Evolutionary conservation across 2,329 filamentous ascomycete species (phyloP), one percentile per base, ranked within the genome.

Genomic region (Fusarium citri): DNA sequence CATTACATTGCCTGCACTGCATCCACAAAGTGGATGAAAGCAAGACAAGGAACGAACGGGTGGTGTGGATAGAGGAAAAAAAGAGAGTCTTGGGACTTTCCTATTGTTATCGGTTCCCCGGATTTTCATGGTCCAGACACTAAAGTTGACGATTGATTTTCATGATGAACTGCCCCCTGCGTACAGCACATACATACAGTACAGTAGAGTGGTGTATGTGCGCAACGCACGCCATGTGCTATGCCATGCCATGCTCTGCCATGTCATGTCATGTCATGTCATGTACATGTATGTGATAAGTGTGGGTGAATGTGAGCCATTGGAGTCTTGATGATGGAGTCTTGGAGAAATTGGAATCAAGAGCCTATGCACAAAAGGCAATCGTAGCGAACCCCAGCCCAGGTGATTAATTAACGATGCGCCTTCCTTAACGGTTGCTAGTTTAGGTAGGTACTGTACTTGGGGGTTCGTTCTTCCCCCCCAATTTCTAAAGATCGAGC

Each of bases 41-140:
- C 10, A 37, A 37, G 34, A 37, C 34, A 37, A 50, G 57, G 28
- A 57, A 31, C 47, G 59, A 59, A 63, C 60, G 30, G 25, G 55
- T 49, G 58, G 67, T 68, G 58, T 68, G 67, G 42, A 46, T 51
- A 49, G 58, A 55, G 18, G 16, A 11, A 46, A n/a, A n/a, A 26
- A 11, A 40, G 14, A 49, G 46, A n/a, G 20, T 20, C 30, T 41
- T 53, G 31, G 55, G 47, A 64, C 60, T 59, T 71, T 62, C 50
- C 59, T 64, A 53, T 64, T 67, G 51, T 55, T 60, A 25, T 68
- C 53, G 46, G 51, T 70, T 66, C 68, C 68, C 68, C 68, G 68
- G 68, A 71, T 71, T 71, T 71, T 69, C 68, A 25, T 41, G 55
- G 55, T 59, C 47, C 49, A 51, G 57, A 54, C 51, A 69, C 49